Base-by-base conservation (phyloP, 495 filamentous ascomycete genomes). In the Peziza echinospora region DNA sequence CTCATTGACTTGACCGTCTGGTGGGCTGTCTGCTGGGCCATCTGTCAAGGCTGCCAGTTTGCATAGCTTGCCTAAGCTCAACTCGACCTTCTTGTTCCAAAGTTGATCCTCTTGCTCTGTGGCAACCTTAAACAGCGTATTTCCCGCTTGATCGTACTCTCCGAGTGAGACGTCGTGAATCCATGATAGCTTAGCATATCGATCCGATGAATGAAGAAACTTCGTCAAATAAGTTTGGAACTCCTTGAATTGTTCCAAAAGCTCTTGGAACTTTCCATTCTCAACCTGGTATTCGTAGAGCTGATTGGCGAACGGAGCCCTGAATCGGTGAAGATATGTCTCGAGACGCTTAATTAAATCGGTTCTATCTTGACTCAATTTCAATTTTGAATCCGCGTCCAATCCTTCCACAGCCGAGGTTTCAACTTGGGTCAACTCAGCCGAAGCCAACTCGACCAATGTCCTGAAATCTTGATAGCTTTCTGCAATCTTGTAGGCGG, bases 81-180 rank as follows among this genome's bases (percentile, higher is more conserved):
- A 65, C 58, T 93, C 76, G 26, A 91, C 78, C 58, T 89, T 89
- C 60, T 87, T 83, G 60, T 70, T 80, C 85, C 85, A 93, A 8
- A 87, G 59, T 43, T 84, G 75, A 39, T 71, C 69, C 55, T 93
- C 82, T 39, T 71, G 69, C 23, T 66, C 63, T 26, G 74, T 61
- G 8, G 80, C 84, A 4, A 81, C 62, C 8, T 70, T 61, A 23
- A 78, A 62, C 23, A 97, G 69, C 0, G 70, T 76, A 24, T 71
- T 61, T 8, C 76, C 76, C 11, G 87, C 86, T 47, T 67, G 67
- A 25, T 70, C 64, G 51, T 80, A 87, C 45, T 89, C 72, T 46
- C 84, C 77, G 19, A 72, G 67, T 44, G 71, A 63, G 17, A 93
- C 73, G 54, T 93, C 85, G 61, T 96, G 87, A 62, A 97, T 87